Conservation (phyloP, 495 filamentous ascomycete genomes). For the Podospora pseudopauciseta region DNA sequence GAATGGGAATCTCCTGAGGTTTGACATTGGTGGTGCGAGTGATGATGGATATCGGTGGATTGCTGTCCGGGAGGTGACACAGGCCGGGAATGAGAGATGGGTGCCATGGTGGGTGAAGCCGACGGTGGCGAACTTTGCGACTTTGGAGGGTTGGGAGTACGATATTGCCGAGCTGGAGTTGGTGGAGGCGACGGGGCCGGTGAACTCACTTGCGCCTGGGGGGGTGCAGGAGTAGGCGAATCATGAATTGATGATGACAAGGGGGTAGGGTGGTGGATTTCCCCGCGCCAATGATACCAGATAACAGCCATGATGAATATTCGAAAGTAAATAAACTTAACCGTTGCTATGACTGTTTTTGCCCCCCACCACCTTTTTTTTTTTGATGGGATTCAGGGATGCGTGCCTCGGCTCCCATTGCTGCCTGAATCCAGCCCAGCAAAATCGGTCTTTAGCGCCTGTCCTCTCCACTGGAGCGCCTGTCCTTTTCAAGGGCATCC, state of each 20-base stretch:
- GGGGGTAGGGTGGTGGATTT: no score
- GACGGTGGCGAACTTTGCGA: conserved; percentile 12
- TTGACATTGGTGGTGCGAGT: neutral
- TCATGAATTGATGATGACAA: neutral
- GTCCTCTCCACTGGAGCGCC: neutral
- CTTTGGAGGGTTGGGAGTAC: conserved; percentile 15
- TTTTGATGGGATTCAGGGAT: neutral
- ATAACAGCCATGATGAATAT: no score
- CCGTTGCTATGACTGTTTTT: neutral
- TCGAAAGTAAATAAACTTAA: neutral
- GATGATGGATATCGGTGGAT: conserved; percentile 18
- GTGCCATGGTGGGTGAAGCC: conserved; percentile 22
- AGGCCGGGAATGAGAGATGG: conserved; percentile 17
- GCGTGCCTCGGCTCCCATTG: neutral
- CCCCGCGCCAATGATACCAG: no score
- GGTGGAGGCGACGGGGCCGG: conserved; percentile 17
- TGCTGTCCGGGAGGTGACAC: conserved; percentile 19
- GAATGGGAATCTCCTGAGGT: conserved; percentile 14
- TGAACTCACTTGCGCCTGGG: conserved; percentile 23
- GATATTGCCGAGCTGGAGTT: conserved; percentile 20
- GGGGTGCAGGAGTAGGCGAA: conserved; percentile 20
- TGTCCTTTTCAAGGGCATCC: neutral
- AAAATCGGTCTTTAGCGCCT: neutral
- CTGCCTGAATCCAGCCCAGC: neutral
- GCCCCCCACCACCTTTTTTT: neutral